A percentile compares a stretch with the other conserved stretches of the same genome.
These are phyloP conservation scores for Carallia pectinifolia DNA, from an alignment of 345 rosid species.

Conservation along the genomic window DNA sequence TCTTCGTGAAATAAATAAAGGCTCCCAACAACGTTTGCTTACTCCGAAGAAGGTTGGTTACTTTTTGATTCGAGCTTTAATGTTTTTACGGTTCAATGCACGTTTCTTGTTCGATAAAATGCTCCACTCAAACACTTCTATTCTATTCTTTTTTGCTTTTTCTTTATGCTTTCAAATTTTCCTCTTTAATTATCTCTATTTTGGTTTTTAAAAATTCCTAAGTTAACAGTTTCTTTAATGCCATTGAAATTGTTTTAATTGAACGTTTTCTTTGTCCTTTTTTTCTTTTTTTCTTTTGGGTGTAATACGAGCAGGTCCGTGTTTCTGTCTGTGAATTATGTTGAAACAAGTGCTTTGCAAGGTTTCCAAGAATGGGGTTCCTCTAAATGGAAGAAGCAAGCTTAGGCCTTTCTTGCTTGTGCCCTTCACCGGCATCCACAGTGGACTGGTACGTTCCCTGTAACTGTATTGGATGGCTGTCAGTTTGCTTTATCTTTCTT, in stretches of 20 bases:
- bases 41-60: too few species aligned
- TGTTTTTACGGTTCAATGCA: not conserved
- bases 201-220: too few species aligned
- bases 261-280: too few species aligned
- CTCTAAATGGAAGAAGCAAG: constrained; percentile 32
- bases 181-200: too few species aligned
- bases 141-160: not conserved
- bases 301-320: too few species aligned
- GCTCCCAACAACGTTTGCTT: too few species aligned
- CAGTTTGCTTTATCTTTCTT: not conserved
- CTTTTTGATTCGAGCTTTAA: accelerated
- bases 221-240: too few species aligned
- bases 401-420: constrained; percentile 39
- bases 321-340: constrained; percentile 18
- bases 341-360: constrained; percentile 50
- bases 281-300: too few species aligned
- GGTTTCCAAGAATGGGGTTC: constrained; percentile 24
- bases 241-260: too few species aligned
- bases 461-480: not conserved
- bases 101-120: constrained; percentile 22
- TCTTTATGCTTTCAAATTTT: not conserved
- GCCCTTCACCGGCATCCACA: constrained; percentile 35
- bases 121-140: not conserved
- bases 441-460: constrained; percentile 40
- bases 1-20: too few species aligned